Conservation (phyloP, 1,284 basidiomycete species). For the Sanguinoderma infundibulare region DNA sequence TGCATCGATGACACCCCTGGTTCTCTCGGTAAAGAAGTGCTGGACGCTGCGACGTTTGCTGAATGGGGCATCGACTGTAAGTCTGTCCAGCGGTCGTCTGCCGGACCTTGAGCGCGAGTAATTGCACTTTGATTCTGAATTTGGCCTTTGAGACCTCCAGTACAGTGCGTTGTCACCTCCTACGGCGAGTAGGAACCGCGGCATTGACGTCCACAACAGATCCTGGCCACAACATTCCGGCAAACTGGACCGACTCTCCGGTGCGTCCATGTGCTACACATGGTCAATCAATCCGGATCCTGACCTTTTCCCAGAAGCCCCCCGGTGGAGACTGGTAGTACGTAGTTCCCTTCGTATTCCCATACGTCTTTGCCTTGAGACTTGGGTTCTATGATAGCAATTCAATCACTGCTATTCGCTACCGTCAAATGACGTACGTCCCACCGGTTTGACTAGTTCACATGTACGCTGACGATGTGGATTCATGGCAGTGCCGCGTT, state of each 20-base stretch:
- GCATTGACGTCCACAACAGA: slow-evolving; percentile 37
- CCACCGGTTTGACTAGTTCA: not conserved
- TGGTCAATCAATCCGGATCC: no score
- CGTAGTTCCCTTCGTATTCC: slow-evolving; percentile 26
- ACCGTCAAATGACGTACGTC: slow-evolving; percentile 56
- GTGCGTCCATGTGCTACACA: slow-evolving; percentile 31
- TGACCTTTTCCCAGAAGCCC: slow-evolving; percentile 36
- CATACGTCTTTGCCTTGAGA: not conserved
- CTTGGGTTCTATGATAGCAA: slow-evolving; percentile 39
- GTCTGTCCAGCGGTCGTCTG: slow-evolving; percentile 3
- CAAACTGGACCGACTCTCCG: slow-evolving; percentile 51
- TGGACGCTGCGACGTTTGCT: slow-evolving; percentile 55
- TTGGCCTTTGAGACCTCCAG: slow-evolving; percentile 50
- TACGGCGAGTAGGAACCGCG: no score
- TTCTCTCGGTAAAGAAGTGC: slow-evolving; percentile 50
- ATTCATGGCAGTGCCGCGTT: slow-evolving; percentile 52
- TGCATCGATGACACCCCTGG: slow-evolving; percentile 55
- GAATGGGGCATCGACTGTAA: slow-evolving; percentile 58
- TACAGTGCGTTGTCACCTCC: slow-evolving; percentile 55
- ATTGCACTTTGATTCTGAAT: not conserved
- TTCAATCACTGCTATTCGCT: slow-evolving; percentile 59
- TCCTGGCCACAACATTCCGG: slow-evolving; percentile 59
- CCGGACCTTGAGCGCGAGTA: not conserved
- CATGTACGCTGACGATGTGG: not conserved
- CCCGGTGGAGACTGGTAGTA: slow-evolving; percentile 55